Evolutionary conservation across 495 filamentous ascomycete species (phyloP), one percentile per base, ranked within the genome.

Genomic region (Pseudoneurospora amorphoporcata): DNA sequence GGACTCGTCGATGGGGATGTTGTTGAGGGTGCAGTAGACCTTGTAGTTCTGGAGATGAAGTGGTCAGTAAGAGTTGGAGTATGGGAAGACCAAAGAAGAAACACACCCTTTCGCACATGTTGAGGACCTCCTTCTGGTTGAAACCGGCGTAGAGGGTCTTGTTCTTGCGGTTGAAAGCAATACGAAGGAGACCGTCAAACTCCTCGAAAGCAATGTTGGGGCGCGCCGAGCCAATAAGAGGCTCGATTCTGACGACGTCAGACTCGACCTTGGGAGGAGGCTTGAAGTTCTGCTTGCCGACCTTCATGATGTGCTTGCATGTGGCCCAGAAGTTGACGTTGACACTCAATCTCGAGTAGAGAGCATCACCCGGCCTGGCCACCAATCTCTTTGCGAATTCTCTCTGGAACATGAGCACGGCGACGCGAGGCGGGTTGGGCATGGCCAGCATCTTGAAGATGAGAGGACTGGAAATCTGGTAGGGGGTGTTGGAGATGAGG

Each of bases 311-410:
- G 78, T 97, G 93, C 65, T 89, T 89, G 45, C 94, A 90, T 73
- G 90, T 92, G 17, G 94, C 91, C 91, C 92, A 97, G 87, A 98
- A 97, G 79, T 98, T 95, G 35, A 92, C 93, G 75, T 98, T 98
- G 39, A 95, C 94, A 8, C 87, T 90, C 39, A 98, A 87, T 14
- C 95, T 88, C 74, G 90, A 92, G 82, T 97, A 98, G 19, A 98
- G 89, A 40, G 92, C 86, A 76, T 97, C 94, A 82, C 80, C 81
- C 5, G 79, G 77, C 69, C 72, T 73, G 1, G 79, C 76, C 17
- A 80, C 80, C 69, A 80, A 35, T 68, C 79, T 69, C 71, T 81
- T 81, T 35, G 77, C 77, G 69, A 81, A 81, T 68, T 81, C 79
- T 78, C 79, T 53, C 72, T 81, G 79, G 53, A 82, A 81, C 93